Conservation (phyloP, 768 basidiomycete species). For the Collybia sp. region DNA sequence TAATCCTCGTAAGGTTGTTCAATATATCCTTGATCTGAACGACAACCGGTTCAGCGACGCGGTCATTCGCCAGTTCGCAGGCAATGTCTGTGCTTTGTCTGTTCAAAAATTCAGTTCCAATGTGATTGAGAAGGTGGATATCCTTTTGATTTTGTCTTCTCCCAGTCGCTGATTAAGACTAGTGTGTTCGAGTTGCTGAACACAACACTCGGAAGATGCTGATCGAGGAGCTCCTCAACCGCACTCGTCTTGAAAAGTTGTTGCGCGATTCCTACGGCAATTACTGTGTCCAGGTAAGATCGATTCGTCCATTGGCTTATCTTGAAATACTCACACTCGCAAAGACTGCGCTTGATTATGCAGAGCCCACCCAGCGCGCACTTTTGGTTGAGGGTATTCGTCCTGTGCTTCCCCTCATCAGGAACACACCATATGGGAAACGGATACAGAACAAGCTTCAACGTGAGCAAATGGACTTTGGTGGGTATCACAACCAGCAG, state of each 20-base stretch:
- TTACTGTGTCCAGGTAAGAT: constrained; percentile 83
- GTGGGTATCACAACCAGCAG: constrained; percentile 58
- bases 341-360: constrained; percentile 96
- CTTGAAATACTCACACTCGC: constrained; percentile 5
- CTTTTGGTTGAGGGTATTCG: constrained; percentile 96
- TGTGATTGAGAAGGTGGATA: constrained; percentile 89
- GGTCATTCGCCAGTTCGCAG: constrained; percentile 95
- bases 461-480: constrained; percentile 81
- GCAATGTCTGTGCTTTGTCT: constrained; percentile 95
- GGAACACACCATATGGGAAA: constrained; percentile 99
- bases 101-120: constrained; percentile 99
- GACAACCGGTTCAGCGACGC: constrained; percentile 98
- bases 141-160: neutral
- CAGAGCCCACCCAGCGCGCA: constrained; percentile 88
- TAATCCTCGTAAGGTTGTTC: constrained; percentile 63
- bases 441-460: constrained; percentile 98
- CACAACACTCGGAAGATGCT: constrained; percentile 90
- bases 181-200: constrained; percentile 93
- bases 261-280: constrained; percentile 96
- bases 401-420: constrained; percentile 95
- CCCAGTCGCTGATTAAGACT: constrained; percentile 2
- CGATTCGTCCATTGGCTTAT: neutral
- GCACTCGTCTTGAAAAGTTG: constrained; percentile 91
- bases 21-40: constrained; percentile 98
- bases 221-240: constrained; percentile 93